phyloP scores from a whole-genome alignment of 129 eudicot species.

The Escallonia rubra region DNA sequence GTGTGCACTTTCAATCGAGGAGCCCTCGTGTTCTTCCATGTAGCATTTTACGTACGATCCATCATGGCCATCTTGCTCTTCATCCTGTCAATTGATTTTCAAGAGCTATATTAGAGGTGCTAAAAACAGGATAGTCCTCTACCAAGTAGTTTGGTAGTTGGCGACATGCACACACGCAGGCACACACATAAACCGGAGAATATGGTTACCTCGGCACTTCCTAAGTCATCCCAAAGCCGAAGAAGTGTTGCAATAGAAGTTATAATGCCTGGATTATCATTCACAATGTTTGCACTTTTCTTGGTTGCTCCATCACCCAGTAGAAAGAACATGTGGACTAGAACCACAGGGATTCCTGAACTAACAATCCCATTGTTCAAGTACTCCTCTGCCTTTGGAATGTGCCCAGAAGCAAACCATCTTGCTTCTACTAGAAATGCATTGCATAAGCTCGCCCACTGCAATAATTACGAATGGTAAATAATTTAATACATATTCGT shows the following conservation, averaged over 20 bases:
- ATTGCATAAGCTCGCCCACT: slow-evolving; percentile 42
- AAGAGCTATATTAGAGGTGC: too few species aligned
- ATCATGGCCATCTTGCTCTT: slow-evolving; percentile 47
- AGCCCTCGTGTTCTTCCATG: slow-evolving; percentile 26
- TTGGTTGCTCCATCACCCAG: slow-evolving; percentile 24
- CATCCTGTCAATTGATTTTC: slow-evolving; percentile 23
- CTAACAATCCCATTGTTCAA: slow-evolving; percentile 37
- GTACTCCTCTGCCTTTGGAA: slow-evolving; percentile 38
- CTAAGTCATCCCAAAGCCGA: slow-evolving; percentile 45
- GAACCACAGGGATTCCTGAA: slow-evolving; percentile 40
- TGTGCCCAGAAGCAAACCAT: slow-evolving; percentile 35
- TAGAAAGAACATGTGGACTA: slow-evolving; percentile 39
- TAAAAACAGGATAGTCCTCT: too few species aligned
- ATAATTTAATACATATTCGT: too few species aligned
- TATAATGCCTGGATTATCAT: slow-evolving; percentile 17
- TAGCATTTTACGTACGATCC: slow-evolving; percentile 48
- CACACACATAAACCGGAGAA: background rate
- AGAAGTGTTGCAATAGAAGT: slow-evolving; percentile 33
- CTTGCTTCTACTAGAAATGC: slow-evolving; percentile 53
- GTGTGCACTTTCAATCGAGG: slow-evolving; percentile 19
- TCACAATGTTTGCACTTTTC: background rate
- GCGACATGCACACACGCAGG: background rate
- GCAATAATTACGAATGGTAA: too few species aligned
- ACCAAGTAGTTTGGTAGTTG: too few species aligned
- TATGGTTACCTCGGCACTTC: slow-evolving; percentile 17